Conservation (phyloP, 1,284 basidiomycete species). For the Fomes fomentarius region DNA sequence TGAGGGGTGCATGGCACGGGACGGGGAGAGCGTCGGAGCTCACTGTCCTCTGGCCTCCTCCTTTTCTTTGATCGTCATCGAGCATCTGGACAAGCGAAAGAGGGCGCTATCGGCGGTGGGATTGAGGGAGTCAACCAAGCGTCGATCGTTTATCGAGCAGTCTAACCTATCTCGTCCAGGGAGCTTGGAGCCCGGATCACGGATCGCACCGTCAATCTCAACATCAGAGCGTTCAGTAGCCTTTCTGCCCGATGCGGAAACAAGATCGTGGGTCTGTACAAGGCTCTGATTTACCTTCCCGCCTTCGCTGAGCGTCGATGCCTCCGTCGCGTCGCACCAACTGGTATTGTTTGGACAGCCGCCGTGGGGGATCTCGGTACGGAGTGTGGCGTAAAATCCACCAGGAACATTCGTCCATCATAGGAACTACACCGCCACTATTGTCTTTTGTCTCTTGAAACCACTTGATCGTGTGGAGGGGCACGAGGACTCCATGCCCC, state of each 20-base stretch:
- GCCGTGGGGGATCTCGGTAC: background rate
- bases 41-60: slow-evolving; percentile 3
- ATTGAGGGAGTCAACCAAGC: background rate
- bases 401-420: background rate
- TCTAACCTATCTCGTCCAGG: background rate
- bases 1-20: slow-evolving; percentile 13
- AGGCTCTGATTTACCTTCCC: background rate
- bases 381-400: background rate
- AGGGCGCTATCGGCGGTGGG: background rate
- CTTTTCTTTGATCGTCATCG: background rate
- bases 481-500: background rate
- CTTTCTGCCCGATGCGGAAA: background rate
- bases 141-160: background rate
- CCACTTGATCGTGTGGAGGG: background rate
- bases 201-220: background rate
- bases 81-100: background rate
- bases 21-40: slow-evolving; percentile 2
- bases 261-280: background rate
- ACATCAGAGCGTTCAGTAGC: background rate
- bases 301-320: background rate
- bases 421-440: slow-evolving; percentile 2
- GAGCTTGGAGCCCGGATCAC: background rate
- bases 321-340: background rate
- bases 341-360: background rate
- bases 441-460: slow-evolving; percentile 7